Evolutionary conservation across 768 basidiomycete species (phyloP), one percentile per base, ranked within the genome.

Genomic region (Megacollybia marginata): DNA sequence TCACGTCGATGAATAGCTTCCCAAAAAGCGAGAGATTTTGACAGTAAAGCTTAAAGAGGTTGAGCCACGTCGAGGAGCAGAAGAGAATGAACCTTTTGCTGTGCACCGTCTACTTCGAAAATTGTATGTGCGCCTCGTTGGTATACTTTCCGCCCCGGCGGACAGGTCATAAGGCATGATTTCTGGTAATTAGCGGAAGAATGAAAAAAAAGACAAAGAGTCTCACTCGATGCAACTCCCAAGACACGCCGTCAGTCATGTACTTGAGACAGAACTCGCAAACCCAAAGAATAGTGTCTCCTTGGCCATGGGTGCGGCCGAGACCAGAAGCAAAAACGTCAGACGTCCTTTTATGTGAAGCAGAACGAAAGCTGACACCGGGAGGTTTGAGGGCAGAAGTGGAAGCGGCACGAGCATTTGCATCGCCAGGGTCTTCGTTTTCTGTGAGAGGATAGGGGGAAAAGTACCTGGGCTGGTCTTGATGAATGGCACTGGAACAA

Each of bases 1-100:
- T 99, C 54, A 94, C 87, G 59, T 98, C 96, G 59, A 98, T 97
- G 65, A 99, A 98, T n/a, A 98, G 73, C 66, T 98, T 98, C 31
- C 94, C 95, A 60, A 97, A 98, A 7, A 98, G 74, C 15, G 92
- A 88, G 31, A 99, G 70, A 60, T 95, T 95, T 65, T 98, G 95
- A 64, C 94, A 98, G 61, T 94, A 98, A 5, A 97, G 75, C 95
- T 97, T 61, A 3, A 47, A 45, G 47, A 31, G 46, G 33, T 49
- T 23, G 48, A 50, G 35, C 7, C 9, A 44, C 15, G 13, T 10
- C 5, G 20, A 42, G 19, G 11, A 10, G 28, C 46, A 19, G 18
- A 31, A n/a, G 28, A 20, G 12, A 19, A 51, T 15, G 32, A 23
- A 90, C 94, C 71, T 93, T 93, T 51, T 88, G 81, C 50, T 76